Conservation (phyloP, 352 stramenopile genomes). For the Hyaloperonospora brassicae region DNA sequence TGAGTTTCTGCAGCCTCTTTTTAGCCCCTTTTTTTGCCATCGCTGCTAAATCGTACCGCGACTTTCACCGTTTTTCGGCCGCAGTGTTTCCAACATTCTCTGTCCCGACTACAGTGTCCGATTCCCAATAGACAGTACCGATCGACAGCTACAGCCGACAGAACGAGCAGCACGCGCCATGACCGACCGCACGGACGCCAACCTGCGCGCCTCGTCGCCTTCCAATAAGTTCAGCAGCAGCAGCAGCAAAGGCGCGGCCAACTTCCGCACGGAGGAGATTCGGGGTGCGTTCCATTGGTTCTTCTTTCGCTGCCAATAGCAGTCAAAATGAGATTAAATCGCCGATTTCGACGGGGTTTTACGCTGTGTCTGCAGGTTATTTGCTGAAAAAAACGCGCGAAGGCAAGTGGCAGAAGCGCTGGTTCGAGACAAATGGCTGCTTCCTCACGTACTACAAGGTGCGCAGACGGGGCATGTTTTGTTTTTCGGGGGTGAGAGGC, state of each 20-base stretch:
- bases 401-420: conserved; percentile 95
- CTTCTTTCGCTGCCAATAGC: too few relatives aligned
- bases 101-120: conserved; percentile 1
- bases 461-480: neutral
- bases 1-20: too few relatives aligned
- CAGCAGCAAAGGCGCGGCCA: conserved; percentile 44
- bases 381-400: conserved; percentile 91
- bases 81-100: conserved; percentile 2
- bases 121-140: conserved; percentile 12
- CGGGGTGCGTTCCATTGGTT: conserved; percentile 24
- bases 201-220: conserved; percentile 39
- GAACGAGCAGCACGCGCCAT: conserved; percentile 16
- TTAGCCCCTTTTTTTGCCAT: neutral
- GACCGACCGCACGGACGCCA: conserved; percentile 27
- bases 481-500: too few relatives aligned
- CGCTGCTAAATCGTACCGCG: too few relatives aligned
- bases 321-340: conserved; percentile 4
- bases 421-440: conserved; percentile 98
- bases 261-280: conserved; percentile 72
- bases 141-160: conserved; percentile 5
- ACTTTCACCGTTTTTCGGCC: too few relatives aligned
- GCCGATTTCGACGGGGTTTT: neutral
- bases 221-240: conserved; percentile 39
- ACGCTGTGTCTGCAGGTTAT: conserved; percentile 49
- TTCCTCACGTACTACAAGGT: conserved; percentile 99